Percentiles rank a stretch among this genome's conserved stretches.
Conservation (phyloP, 495 filamentous ascomycete species). For the Penicillium bovifimosum region DNA sequence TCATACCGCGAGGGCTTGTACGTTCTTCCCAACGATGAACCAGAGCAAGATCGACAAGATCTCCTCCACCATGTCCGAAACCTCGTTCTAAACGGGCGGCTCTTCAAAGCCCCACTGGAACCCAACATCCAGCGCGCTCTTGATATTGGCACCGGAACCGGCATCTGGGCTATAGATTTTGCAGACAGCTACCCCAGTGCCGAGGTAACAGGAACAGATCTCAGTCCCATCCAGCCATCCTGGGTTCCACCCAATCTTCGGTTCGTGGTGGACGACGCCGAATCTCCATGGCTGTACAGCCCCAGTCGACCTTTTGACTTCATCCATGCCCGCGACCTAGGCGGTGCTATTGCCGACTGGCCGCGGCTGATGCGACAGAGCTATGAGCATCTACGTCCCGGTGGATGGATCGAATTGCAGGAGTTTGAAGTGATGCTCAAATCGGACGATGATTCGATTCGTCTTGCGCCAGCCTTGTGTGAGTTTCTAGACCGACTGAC, state of each 20-base stretch:
- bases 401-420: constrained; percentile 51
- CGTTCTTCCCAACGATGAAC: constrained; percentile 46
- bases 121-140: constrained; percentile 53
- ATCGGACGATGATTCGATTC: constrained; percentile 38
- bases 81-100: constrained; percentile 49
- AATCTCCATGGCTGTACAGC: constrained; percentile 45
- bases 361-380: constrained; percentile 31
- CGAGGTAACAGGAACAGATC: constrained; percentile 2
- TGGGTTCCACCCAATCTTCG: constrained; percentile 44
- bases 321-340: constrained; percentile 45
- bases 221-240: constrained; percentile 31
- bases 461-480: constrained; percentile 25
- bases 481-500: constrained; percentile 30
- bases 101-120: constrained; percentile 55
- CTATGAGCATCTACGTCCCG: constrained; percentile 41
- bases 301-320: constrained; percentile 40
- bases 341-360: constrained; percentile 45
- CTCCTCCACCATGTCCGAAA: constrained; percentile 47
- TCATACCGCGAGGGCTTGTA: constrained; percentile 59
- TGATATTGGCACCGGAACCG: constrained; percentile 63
- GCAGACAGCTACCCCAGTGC: neutral
- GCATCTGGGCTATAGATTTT: constrained; percentile 13
- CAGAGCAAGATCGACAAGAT: constrained; percentile 40
- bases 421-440: constrained; percentile 43
- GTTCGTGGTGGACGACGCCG: constrained; percentile 47